Evolutionary conservation across 1,284 basidiomycete species (phyloP).

Genomic region (Pascua guehoae): DNA sequence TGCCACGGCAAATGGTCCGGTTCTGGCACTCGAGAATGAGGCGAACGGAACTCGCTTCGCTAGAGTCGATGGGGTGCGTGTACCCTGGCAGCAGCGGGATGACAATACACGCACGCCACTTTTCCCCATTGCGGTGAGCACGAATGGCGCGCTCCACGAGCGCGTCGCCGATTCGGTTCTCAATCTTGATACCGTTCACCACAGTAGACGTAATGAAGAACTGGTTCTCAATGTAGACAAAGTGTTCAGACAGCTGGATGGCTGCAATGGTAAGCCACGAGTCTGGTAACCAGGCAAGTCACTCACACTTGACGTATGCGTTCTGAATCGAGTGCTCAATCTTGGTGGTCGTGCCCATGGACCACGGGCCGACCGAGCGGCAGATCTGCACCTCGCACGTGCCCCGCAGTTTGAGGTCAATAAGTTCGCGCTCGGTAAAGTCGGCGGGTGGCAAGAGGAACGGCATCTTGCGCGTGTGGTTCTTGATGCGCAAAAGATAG

Average conservation of each 20-base stretch:
- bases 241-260: slow-evolving; percentile 82
- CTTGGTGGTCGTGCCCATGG: slow-evolving; percentile 79
- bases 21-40: slow-evolving; percentile 94
- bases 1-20: slow-evolving; percentile 80
- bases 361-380: slow-evolving; percentile 93
- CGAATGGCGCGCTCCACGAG: slow-evolving; percentile 86
- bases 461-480: slow-evolving; percentile 86
- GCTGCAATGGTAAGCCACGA: slow-evolving; percentile 53
- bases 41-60: slow-evolving; percentile 87
- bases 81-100: slow-evolving; percentile 93
- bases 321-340: slow-evolving; percentile 93
- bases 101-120: slow-evolving; percentile 90
- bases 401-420: slow-evolving; percentile 78
- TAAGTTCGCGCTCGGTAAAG: slow-evolving; percentile 77
- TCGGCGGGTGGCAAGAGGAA: slow-evolving; percentile 93
- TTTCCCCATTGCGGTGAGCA: slow-evolving; percentile 74
- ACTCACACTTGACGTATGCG: slow-evolving; percentile 80
- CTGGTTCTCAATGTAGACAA: slow-evolving; percentile 75
- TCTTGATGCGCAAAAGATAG: slow-evolving; percentile 86
- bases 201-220: slow-evolving; percentile 96
- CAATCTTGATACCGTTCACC: slow-evolving; percentile 78
- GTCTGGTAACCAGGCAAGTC: not conserved
- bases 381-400: slow-evolving; percentile 98
- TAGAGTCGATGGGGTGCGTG: slow-evolving; percentile 86
- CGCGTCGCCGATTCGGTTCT: slow-evolving; percentile 93